Evolutionary conservation across 306 rosid species (phyloP).

Genomic region (Prunus kanzakura): DNA sequence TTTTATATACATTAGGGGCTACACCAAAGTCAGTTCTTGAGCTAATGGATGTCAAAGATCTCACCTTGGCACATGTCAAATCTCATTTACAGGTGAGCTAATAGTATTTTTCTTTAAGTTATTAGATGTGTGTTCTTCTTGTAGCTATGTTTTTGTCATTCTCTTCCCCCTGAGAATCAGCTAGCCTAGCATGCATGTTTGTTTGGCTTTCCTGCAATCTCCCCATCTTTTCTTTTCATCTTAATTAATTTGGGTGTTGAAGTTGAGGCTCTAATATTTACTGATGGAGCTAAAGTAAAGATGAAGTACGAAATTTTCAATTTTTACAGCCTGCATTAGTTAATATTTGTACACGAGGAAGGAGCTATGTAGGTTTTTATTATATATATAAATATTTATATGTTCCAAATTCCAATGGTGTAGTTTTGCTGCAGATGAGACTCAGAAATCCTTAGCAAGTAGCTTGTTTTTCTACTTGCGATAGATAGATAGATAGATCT

Average conservation of each 20-base stretch:
- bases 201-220: background rate
- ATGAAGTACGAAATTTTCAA: too few species aligned
- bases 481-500: slow-evolving; percentile 5
- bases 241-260: background rate
- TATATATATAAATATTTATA: background rate
- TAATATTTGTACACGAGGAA: background rate
- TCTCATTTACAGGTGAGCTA: slow-evolving; percentile 87
- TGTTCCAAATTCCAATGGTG: slow-evolving; percentile 61
- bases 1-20: slow-evolving; percentile 55
- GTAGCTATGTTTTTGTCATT: background rate
- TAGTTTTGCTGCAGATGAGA: slow-evolving; percentile 15
- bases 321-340: background rate
- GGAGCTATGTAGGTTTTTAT: background rate
- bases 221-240: background rate
- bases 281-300: too few species aligned
- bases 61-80: slow-evolving; percentile 97
- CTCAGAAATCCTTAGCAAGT: slow-evolving; percentile 28
- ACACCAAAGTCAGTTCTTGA: slow-evolving; percentile 99
- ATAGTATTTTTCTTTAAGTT: background rate
- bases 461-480: slow-evolving; percentile 40
- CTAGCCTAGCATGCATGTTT: background rate
- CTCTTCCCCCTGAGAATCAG: background rate
- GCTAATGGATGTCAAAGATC: slow-evolving; percentile 99
- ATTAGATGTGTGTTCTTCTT: background rate
- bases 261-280: background rate